Base-by-base conservation (phyloP, 2,329 filamentous ascomycete species). In the Fusarium mexicanum region DNA sequence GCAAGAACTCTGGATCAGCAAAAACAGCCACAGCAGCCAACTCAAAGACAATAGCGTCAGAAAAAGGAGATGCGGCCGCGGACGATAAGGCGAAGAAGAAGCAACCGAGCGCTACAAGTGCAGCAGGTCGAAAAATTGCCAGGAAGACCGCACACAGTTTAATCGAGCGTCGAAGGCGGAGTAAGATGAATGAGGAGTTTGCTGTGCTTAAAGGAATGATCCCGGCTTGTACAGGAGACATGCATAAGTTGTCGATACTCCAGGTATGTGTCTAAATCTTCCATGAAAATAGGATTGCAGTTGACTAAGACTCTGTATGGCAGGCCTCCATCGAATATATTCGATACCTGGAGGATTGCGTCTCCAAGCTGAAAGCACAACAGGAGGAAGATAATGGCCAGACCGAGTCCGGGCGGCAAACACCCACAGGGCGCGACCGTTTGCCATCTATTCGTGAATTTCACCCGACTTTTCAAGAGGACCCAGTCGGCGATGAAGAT, bases 111-210 rank as follows among this genome's bases (percentile, higher is more conserved):
- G 89, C 90, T 3, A 93, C 92, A 11, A 97, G 93, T 76, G 94
- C 94, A 3, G 95, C 95, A 2, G 95, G 95, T n/a, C 89, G 95
- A 64, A 98, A 98, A 86, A 97, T 96, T 76, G 95, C 96, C 11
- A 90, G 96, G 75, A 98, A 98, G 85, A 98, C 96, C 4, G 96
- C 96, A 17, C 96, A 99, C 80, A 98, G 95, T 79, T 84, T 98
- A 75, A 99, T 98, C 77, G 96, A 99, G 85, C 88, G 96, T 51
- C 87, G 96, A 66, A 87, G 96, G 77, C 88, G 96, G 71, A 97
- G 94, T 18, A 99, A 98, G 86, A 99, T 98, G 96, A 98, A 99
- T 77, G 96, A 98, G 81, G 96, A 98, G 84, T 98, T 98, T 84
- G 93, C 91, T 5, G 93, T 97, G 22, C 85, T 98, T 74, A 98